phyloP scores from a whole-genome alignment of 495 filamentous ascomycete species.

The Achaetomiella virescens region DNA sequence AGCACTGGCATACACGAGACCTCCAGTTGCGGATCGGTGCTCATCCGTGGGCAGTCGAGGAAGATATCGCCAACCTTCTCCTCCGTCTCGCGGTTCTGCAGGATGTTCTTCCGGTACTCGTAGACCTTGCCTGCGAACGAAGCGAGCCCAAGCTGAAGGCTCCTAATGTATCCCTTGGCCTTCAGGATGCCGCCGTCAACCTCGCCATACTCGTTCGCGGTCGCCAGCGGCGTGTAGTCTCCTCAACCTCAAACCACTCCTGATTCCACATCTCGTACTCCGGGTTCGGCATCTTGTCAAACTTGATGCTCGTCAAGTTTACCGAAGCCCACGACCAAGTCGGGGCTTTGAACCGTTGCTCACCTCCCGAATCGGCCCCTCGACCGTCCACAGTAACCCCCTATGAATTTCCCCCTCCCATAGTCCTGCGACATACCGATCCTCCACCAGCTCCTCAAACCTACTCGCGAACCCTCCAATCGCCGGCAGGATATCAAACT shows the following conservation, averaged over 20 bases:
- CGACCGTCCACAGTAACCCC: not conserved
- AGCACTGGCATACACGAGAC: conserved; percentile 1
- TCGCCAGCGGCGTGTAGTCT: not conserved
- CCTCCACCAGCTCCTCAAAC: not conserved
- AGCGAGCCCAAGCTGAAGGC: not conserved
- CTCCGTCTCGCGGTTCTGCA: not conserved
- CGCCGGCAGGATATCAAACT: not conserved
- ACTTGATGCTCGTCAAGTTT: conserved; percentile 4
- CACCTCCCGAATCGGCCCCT: not conserved
- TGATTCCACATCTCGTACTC: not conserved
- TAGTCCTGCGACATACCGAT: not conserved
- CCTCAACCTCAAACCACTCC: not conserved
- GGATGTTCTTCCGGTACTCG: not conserved
- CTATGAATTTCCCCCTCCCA: not conserved
- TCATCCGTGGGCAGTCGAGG: not conserved
- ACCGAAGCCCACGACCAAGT: conserved; percentile 3
- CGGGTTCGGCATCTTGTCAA: not conserved
- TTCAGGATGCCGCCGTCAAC: not conserved
- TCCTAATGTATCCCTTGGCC: not conserved
- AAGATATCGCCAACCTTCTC: not conserved
- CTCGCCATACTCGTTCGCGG: not conserved
- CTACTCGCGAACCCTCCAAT: not conserved
- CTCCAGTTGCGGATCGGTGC: not conserved
- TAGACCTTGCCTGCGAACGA: not conserved
- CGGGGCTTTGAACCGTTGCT: not conserved